A percentile compares a stretch with the other conserved stretches of the same genome.
Evolutionary conservation across 495 filamentous ascomycete species (phyloP).

Genomic region (Cercophora sp.): DNA sequence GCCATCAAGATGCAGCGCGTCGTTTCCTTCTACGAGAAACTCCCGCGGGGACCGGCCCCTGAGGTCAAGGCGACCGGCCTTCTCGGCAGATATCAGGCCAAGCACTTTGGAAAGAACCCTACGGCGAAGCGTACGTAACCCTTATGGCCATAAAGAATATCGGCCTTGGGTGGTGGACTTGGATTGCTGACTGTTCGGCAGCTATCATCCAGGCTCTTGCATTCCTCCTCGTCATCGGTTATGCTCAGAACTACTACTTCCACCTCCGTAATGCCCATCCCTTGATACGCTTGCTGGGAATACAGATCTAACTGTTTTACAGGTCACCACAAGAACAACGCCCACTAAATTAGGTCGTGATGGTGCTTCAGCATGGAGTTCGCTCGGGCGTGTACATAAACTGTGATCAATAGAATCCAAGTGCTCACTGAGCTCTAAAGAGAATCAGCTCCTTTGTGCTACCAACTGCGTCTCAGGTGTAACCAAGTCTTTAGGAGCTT

Average conservation of each 20-base stretch:
- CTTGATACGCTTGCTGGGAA: neutral
- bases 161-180: too few relatives aligned
- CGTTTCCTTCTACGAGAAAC: slow-evolving; percentile 96
- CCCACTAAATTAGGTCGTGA: slow-evolving; percentile 61
- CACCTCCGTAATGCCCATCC: slow-evolving; percentile 69
- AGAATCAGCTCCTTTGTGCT: neutral
- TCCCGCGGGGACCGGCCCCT: slow-evolving; percentile 85
- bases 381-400: slow-evolving; percentile 43
- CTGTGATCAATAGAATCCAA: slow-evolving; percentile 30
- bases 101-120: slow-evolving; percentile 91
- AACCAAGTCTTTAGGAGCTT: too few relatives aligned
- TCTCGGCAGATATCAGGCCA: slow-evolving; percentile 81
- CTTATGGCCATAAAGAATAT: too few relatives aligned
- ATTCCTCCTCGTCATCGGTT: slow-evolving; percentile 70
- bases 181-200: too few relatives aligned
- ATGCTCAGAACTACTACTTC: slow-evolving; percentile 99
- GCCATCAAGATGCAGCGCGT: slow-evolving; percentile 93
- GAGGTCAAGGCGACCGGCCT: slow-evolving; percentile 73
- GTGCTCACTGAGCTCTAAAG: slow-evolving; percentile 16
- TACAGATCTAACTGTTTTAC: slow-evolving; percentile 8
- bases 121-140: slow-evolving; percentile 72
- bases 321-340: slow-evolving; percentile 99
- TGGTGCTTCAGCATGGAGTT: slow-evolving; percentile 18
- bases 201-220: slow-evolving; percentile 83
- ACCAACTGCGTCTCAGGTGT: too few relatives aligned